Base-by-base conservation (phyloP, 805 yeast species). In the Blastobotrys terrestris region DNA sequence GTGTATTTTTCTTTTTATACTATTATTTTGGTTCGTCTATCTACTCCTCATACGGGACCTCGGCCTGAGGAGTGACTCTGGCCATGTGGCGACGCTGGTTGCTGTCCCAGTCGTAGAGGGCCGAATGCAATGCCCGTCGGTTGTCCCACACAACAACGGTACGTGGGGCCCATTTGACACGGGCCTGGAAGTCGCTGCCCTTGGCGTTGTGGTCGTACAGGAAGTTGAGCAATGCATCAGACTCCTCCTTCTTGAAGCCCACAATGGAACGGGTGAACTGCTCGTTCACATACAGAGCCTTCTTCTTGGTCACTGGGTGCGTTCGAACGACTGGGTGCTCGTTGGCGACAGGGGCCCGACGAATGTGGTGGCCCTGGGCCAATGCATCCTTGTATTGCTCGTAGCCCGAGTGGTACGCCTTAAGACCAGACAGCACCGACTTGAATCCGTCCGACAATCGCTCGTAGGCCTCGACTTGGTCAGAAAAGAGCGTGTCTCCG, bases 401-500 rank as follows among this genome's bases (percentile, higher is more conserved):
- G 50, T 72, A 78, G 1, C 87, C 84, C 11, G 89, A 77, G 69
- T 86, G 91, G 40, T 80, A 71, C 8, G 81, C 89, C 61, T 80
- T 77, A 56, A 85, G 73, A 0, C 84, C 84, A 16, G 74, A 72
- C 44, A 85, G 66, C 57, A 83, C 70, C 61, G 79, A 70, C 64
- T 81, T 76, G 72, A 85, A 77, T 26, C 72, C 77, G 20, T 86
- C 85, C 0, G 91, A 84, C 50, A 86, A 73, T 61, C 91, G 72
- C 54, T 82, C 78, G 67, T 83, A 86, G 8, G 88, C 89, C 65
- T 84, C 89, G 39, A 74, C 73, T 22, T 81, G 74, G 63, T 84
- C 87, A n/a, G 87, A 78, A 63, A 84, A 86, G 47, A 84, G 71
- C n/a, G 88, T 86, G 66, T 86, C 94, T 56, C 94, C 94, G 51